Conservation (phyloP, 495 filamentous ascomycete genomes). For the Penicillium coprophilum region DNA sequence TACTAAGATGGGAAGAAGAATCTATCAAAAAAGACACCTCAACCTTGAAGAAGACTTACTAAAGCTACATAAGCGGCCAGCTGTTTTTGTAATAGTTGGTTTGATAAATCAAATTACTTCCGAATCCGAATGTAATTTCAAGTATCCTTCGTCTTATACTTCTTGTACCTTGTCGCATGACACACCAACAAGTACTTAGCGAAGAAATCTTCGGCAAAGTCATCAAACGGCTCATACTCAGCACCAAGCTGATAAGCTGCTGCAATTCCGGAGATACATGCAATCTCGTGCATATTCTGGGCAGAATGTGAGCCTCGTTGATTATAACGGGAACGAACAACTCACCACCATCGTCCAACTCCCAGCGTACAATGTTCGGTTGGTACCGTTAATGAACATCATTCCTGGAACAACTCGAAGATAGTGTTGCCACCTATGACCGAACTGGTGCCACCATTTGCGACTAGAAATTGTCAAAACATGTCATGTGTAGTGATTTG, state of each 20-base stretch:
- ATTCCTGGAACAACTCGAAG: constrained; percentile 72
- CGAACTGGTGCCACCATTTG: constrained; percentile 87
- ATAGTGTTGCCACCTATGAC: constrained; percentile 81
- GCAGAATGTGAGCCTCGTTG: not conserved
- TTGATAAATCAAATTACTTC: no score
- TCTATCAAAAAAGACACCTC: no score
- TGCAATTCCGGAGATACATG: constrained; percentile 73
- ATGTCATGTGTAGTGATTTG: no score
- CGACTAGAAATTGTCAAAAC: constrained; percentile 13
- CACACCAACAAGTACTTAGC: constrained; percentile 54
- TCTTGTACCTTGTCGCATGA: constrained; percentile 51
- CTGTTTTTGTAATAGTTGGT: no score
- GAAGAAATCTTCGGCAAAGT: constrained; percentile 59
- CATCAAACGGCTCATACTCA: constrained; percentile 65
- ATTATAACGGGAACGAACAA: constrained; percentile 12
- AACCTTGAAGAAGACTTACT: no score
- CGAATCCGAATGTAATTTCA: constrained; percentile 5
- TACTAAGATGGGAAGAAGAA: no score
- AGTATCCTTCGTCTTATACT: constrained; percentile 14
- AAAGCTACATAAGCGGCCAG: no score
- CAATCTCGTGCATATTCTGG: constrained; percentile 79
- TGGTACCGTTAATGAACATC: constrained; percentile 76
- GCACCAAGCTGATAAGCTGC: constrained; percentile 78
- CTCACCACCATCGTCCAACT: constrained; percentile 74
- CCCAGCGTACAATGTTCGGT: constrained; percentile 66